phyloP scores from a whole-genome alignment of 106 monocot genomes.

The Hemerocallis citrina region DNA sequence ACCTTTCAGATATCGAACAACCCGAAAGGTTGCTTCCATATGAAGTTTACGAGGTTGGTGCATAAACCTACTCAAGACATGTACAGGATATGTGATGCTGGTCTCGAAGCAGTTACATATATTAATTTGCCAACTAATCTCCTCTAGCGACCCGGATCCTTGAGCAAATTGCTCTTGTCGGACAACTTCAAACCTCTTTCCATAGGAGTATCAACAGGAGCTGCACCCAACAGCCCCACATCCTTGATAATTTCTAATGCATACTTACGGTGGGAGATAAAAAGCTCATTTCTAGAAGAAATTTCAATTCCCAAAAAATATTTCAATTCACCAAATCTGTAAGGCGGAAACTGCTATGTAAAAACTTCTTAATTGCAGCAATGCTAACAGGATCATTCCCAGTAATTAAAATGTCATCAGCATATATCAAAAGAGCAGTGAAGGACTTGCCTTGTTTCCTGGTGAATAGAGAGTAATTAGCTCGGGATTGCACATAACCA shows the following conservation, averaged over 20 bases:
- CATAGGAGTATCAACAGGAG: background rate
- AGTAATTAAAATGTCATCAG: slow-evolving; percentile 14
- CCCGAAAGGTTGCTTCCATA: background rate
- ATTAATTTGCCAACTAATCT: background rate
- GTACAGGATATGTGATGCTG: background rate
- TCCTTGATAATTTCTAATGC: background rate
- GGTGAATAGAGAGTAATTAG: slow-evolving; percentile 11
- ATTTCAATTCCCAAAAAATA: slow-evolving; percentile 23
- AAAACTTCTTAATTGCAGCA: background rate
- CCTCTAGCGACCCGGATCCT: background rate
- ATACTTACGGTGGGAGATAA: slow-evolving; percentile 8
- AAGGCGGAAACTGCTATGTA: background rate
- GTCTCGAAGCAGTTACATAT: background rate
- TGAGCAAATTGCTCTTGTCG: background rate
- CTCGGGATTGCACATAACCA: slow-evolving; percentile 2
- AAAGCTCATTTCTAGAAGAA: background rate
- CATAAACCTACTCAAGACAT: slow-evolving; percentile 5
- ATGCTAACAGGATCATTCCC: background rate
- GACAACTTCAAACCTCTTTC: background rate
- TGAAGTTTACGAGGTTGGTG: background rate
- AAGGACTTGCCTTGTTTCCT: background rate
- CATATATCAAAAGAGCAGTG: slow-evolving; percentile 8
- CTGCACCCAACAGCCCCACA: background rate
- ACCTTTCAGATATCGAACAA: background rate
- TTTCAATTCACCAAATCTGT: slow-evolving; percentile 11